Percentiles rank a stretch among this genome's conserved stretches.
Conservation (phyloP, 306 rosid genomes). For the Mucuna pruriens region DNA sequence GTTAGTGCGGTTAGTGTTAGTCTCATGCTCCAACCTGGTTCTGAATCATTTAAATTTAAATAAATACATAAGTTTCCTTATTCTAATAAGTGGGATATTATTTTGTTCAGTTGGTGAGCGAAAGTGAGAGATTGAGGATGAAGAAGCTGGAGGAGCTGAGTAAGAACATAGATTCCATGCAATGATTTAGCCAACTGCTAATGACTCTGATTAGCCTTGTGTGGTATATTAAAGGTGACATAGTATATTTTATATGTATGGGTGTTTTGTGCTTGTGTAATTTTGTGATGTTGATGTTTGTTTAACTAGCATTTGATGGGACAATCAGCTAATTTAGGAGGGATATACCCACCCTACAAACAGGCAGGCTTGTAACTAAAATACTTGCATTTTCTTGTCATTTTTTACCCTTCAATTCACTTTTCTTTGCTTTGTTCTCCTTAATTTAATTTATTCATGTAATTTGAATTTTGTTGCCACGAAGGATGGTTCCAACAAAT, state of each 20-base stretch:
- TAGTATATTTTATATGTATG: slow-evolving; percentile 58
- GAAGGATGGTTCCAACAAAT: slow-evolving; percentile 27
- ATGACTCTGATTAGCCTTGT: slow-evolving; percentile 79
- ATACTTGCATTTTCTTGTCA: slow-evolving; percentile 53
- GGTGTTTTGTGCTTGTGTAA: slow-evolving; percentile 71
- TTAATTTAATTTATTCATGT: slow-evolving; percentile 55
- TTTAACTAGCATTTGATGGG: slow-evolving; percentile 60
- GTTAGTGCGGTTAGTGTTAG: too few species aligned
- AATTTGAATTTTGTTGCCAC: slow-evolving; percentile 46
- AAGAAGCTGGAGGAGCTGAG: slow-evolving; percentile 99
- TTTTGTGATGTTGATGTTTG: slow-evolving; percentile 59
- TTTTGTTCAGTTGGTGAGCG: slow-evolving; percentile 59
- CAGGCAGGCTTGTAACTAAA: slow-evolving; percentile 85
- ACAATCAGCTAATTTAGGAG: slow-evolving; percentile 69
- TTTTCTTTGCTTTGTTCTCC: slow-evolving; percentile 40
- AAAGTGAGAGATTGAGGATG: slow-evolving; percentile 95
- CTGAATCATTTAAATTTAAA: slow-evolving; percentile 6
- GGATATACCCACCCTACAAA: slow-evolving; percentile 60
- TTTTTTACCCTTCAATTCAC: slow-evolving; percentile 36
- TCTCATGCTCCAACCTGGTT: neutral
- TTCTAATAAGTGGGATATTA: neutral
- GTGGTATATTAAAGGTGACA: slow-evolving; percentile 81
- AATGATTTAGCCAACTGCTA: slow-evolving; percentile 52
- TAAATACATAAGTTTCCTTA: neutral
- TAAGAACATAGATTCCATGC: slow-evolving; percentile 87